phyloP scores from a whole-genome alignment of 2,329 filamentous ascomycete species.

The Exophiala phaeomuriformis region DNA sequence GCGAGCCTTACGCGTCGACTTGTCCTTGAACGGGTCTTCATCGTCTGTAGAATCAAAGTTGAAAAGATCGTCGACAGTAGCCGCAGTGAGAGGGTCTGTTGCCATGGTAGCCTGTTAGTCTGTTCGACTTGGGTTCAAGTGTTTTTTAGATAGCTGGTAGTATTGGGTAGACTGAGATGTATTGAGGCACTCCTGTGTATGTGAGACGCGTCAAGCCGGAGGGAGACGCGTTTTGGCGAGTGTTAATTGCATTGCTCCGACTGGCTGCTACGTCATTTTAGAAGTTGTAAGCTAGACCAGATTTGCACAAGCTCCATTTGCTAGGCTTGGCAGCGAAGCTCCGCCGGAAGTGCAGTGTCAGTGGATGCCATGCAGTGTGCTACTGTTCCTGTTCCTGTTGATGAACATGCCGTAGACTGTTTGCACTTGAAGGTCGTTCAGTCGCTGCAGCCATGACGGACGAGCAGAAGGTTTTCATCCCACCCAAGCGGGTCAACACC shows the following conservation, averaged over 20 bases:
- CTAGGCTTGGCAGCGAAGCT: slow-evolving; percentile 15
- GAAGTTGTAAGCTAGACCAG: slow-evolving; percentile 5
- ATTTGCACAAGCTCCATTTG: slow-evolving; percentile 1
- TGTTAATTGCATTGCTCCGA: slow-evolving; percentile 7
- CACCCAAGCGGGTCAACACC: slow-evolving; percentile 70
- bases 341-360: slow-evolving; percentile 9
- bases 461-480: slow-evolving; percentile 47
- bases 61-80: slow-evolving; percentile 61
- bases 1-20: slow-evolving; percentile 11
- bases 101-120: slow-evolving; percentile 15
- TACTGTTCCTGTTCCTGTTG: too few relatives aligned
- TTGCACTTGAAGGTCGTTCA: not conserved
- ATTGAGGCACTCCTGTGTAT: not conserved
- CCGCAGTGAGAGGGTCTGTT: slow-evolving; percentile 29
- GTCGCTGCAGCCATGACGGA: slow-evolving; percentile 22
- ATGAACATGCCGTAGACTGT: slow-evolving; percentile 8
- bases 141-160: not conserved
- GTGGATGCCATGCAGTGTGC: not conserved
- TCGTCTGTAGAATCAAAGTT: slow-evolving; percentile 57
- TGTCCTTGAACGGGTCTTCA: slow-evolving; percentile 31
- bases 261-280: slow-evolving; percentile 18
- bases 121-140: not conserved
- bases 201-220: not conserved
- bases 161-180: not conserved
- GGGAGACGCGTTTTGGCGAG: slow-evolving; percentile 1